Evolutionary conservation across 129 eudicot species (phyloP), one percentile per base, ranked within the genome.

Genomic region (Flaveria bidentis): DNA sequence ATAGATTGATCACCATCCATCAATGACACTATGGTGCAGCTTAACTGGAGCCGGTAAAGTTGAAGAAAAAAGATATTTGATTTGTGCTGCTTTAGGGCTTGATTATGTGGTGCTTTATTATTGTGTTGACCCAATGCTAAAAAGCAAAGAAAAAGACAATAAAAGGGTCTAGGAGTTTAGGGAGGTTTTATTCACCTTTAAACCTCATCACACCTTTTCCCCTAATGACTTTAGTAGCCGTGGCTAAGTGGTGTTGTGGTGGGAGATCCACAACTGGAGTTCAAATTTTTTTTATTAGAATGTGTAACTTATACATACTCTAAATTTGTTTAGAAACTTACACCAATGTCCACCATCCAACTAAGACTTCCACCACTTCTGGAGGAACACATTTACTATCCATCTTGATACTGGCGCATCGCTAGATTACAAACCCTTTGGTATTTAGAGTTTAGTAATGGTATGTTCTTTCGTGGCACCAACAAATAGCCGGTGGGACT

Each of bases 41-140:
- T 63, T 49, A 16, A 51, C 28, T 65, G 77, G 78, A 73, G 49
- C 58, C 60, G 64, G 25, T 41, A 72, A 72, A 22, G 55, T 50
- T 52, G 33, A 41, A 56, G 15, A 50, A 39, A 62, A 71, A 4
- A 50, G 58, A 17, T 56, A 15, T 69, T 51, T 28, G 23, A 42
- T 76, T 76, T 49, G 36, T 71, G 76, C 55, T 79, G 73, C 47
- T 72, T 78, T 79, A 64, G 12, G 57, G 67, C 36, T 52, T 71
- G 23, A 61, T 81, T 33, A 56, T 56, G 80, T 73, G 75, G 81
- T 75, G 26, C 36, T 74, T 69, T 36, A 57, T 70, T 78, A 46
- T 63, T 58, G 64, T 17, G 65, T 18, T 49, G 73, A 52, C 67
- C 65, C 44, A 51, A 66, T 44, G 2, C 71, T 46, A 33, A 30